Evolutionary conservation across 1,284 basidiomycete species (phyloP), one percentile per base, ranked within the genome.

Genomic region (Rhodotorula sp.): DNA sequence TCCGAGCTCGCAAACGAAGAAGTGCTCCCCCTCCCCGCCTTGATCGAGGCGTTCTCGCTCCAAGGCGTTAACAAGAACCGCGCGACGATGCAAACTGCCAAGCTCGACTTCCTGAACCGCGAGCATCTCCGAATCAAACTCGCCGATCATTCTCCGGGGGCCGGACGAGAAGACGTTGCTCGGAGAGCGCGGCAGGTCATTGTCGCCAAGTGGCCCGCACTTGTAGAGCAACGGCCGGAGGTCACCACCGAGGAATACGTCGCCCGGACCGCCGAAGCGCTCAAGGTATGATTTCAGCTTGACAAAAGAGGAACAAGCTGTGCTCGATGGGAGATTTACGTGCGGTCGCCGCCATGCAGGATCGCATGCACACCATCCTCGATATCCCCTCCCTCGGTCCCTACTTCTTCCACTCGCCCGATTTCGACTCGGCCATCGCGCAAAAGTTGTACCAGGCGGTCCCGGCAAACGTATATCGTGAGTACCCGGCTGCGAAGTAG

Each of bases 71-170:
- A 91, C 0, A 90, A 90, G 63, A 86, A 90, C 49, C 87, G 89
- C 68, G 86, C 88, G 33, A 85, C 87, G 44, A 84, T 93, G 33
- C 90, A 91, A 71, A 84, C 85, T 0, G 79, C 81, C 29, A 92
- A 93, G 76, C 83, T 93, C 15, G 86, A 87, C 71, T 89, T 87
- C 77, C 82, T 93, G 64, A 93, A 93, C 80, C 89, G 90, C 75
- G 86, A 88, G 44, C 89, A 93, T 79, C 80, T 93, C 18, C 84
- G 85, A 80, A 82, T 80, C n/a, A 77, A 79, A 64, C 56, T 79
- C 30, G 44, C 62, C 3, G 62, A 62, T 15, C 24, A 20, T 26
- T 26, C 18, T 5, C 60, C 46, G 4, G 30, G 51, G 30, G 72
- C 62, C 3, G 64, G 64, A 4, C 48, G 72, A 15, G n/a, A 29